These are phyloP conservation scores for Erysimum pusillum DNA, from an alignment of 441 rosid species.

Conservation along the genomic window DNA sequence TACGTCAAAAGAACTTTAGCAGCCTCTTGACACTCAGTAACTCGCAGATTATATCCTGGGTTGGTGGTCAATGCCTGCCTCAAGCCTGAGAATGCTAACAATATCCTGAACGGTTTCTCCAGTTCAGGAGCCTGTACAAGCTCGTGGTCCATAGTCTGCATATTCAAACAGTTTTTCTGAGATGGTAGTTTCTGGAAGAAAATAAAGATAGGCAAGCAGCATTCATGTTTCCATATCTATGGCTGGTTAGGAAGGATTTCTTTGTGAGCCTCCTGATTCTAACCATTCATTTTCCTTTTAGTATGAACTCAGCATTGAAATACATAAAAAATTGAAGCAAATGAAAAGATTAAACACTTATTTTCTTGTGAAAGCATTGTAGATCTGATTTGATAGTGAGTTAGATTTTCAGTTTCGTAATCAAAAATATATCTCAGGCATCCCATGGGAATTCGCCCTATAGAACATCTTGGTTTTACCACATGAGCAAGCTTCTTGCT, in stretches of 20 bases:
- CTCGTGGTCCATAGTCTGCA: slow-evolving; percentile 83
- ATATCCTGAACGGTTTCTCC: slow-evolving; percentile 72
- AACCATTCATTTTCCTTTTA: neutral
- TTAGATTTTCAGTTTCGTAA: slow-evolving; percentile 11
- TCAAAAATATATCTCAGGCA: slow-evolving; percentile 3
- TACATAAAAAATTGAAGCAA: slow-evolving; percentile 11
- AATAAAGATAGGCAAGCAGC: slow-evolving; percentile 25
- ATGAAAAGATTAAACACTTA: neutral
- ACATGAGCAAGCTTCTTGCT: slow-evolving; percentile 25
- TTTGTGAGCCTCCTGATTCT: neutral
- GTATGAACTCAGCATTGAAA: neutral
- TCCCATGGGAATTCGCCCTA: slow-evolving; percentile 17
- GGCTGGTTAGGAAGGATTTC: neutral
- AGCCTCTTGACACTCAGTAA: slow-evolving; percentile 92
- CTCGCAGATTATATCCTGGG: slow-evolving; percentile 94
- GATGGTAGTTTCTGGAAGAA: slow-evolving; percentile 33
- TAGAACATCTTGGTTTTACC: slow-evolving; percentile 29
- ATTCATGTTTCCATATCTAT: slow-evolving; percentile 28
- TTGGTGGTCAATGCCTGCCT: slow-evolving; percentile 82
- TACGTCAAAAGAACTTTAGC: slow-evolving; percentile 82
- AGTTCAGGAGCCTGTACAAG: slow-evolving; percentile 61
- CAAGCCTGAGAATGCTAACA: slow-evolving; percentile 94
- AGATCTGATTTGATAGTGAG: slow-evolving; percentile 9
- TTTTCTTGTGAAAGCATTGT: neutral
- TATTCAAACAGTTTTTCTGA: slow-evolving; percentile 48